Evolutionary conservation across 768 basidiomycete species (phyloP).

Genomic region (Leccinum longicurvipes): DNA sequence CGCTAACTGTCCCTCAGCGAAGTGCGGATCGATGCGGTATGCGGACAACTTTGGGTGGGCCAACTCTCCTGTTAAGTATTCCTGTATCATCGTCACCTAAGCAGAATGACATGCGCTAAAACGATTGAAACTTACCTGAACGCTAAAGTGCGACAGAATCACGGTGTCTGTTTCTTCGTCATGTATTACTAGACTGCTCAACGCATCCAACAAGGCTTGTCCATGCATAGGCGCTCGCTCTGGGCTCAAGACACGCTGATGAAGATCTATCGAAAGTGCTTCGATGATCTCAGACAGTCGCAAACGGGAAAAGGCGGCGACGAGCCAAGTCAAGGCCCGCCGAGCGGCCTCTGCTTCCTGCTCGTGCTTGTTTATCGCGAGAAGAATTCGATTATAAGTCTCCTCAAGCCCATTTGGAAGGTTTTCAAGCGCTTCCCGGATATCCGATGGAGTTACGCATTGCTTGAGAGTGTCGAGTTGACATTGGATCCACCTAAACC

Average conservation of each 20-base stretch:
- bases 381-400: constrained; percentile 9
- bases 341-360: background rate
- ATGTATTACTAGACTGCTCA: background rate
- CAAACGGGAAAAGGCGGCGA: constrained; percentile 3
- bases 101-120: background rate
- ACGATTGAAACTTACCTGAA: constrained; percentile 1
- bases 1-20: background rate
- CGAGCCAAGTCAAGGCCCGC: constrained; percentile 6
- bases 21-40: background rate
- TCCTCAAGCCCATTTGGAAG: constrained; percentile 8
- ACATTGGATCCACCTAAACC: constrained; percentile 20
- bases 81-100: background rate
- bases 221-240: background rate
- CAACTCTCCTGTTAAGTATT: background rate
- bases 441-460: constrained; percentile 1
- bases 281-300: constrained; percentile 6
- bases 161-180: background rate
- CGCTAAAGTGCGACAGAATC: constrained; percentile 6
- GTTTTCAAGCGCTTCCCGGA: constrained; percentile 1
- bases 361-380: background rate
- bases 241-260: background rate
- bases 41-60: background rate
- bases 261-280: background rate
- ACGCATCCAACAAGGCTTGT: background rate
- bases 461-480: constrained; percentile 8